Percentiles rank a stretch among this genome's conserved stretches.
Conservation (phyloP, 2,329 filamentous ascomycete species). For the Alternaria metachromatica region DNA sequence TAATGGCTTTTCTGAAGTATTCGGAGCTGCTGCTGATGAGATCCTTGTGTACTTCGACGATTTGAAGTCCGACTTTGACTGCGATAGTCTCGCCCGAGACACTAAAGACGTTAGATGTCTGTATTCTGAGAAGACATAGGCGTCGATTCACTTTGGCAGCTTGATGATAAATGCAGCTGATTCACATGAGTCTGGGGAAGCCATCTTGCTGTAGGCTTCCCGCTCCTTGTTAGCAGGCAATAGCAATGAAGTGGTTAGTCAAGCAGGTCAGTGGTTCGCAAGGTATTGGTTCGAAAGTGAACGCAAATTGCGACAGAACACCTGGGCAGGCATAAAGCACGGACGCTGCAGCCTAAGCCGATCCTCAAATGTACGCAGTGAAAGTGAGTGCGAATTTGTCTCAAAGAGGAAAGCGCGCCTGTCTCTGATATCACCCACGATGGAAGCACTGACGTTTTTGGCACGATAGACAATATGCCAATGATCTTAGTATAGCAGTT, state of each 20-base stretch:
- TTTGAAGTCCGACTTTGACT: neutral
- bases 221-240: neutral
- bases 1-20: neutral
- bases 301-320: neutral
- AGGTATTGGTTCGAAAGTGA: neutral
- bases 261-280: neutral
- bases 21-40: neutral
- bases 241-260: neutral
- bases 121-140: neutral
- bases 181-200: neutral
- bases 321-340: neutral
- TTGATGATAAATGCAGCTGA: neutral
- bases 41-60: neutral
- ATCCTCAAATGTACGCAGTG: neutral
- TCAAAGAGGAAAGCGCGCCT: neutral
- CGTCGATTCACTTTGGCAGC: neutral
- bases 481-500: no score
- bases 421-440: neutral
- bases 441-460: no score
- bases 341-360: neutral
- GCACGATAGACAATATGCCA: no score
- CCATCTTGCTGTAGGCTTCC: neutral
- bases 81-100: neutral
- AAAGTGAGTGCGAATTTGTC: neutral
- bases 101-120: neutral